Evolutionary conservation across 106 monocot genomes (phyloP), one percentile per base, ranked within the genome.

Genomic region (Triglochin maritima): DNA sequence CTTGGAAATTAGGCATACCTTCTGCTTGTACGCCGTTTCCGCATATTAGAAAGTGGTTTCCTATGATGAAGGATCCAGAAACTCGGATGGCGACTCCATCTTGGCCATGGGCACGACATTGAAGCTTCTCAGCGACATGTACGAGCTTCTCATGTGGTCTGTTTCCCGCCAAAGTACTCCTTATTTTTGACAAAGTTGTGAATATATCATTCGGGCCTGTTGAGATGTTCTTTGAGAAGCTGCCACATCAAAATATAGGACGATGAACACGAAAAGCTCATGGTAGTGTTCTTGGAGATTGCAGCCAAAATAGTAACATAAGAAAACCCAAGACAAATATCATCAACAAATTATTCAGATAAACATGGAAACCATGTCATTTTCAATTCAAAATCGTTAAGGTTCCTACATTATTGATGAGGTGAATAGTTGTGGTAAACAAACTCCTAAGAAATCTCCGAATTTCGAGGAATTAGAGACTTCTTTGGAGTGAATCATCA

Each of bases 101-200:
- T 0, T 69, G 60, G 2, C 77, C 84, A 54, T 82, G 59, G 0
- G 86, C 47, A n/a, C 88, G 83, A 41, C 96, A 98, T 12, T 92
- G 91, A 58, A 98, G 88, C 72, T 98, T 98, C 53, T 98, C 91
- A 2, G 91, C 87, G 14, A 98, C 84, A 63, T 98, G 98, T 9
- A 98, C 82, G 1, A 98, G 78, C 69, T 89, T 98, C 44, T 92
- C 88, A 49, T 76, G 68, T 3, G 91, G 84, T 6, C 70, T 71
- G 53, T 75, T 72, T 4, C 98, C 98, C 8, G 71, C 70, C 55
- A 98, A 70, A 71, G 88, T 92, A 17, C 69, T 76, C 46, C 98
- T 64, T 63, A 98, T 81, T 58, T 82, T 72, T 47, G 91, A 75
- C 56, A 89, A 56, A 6, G 70, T 66, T 56, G 76, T 66, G 81